Percentiles rank a stretch among this genome's conserved stretches.
Conservation (phyloP, 306 rosid species). For the Dalbergia cochinchinensis region DNA sequence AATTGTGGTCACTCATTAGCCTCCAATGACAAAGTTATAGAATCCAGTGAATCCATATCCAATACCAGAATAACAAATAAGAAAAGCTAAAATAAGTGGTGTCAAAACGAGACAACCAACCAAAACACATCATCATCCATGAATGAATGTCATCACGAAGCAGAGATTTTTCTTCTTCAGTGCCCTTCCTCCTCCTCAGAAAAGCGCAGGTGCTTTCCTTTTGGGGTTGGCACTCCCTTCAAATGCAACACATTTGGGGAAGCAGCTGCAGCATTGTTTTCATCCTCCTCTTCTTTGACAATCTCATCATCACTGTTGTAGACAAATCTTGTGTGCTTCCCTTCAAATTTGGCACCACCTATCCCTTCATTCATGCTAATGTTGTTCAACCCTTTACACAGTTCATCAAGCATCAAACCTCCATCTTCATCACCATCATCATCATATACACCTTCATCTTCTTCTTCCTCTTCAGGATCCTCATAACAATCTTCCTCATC, state of each 20-base stretch:
- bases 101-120: slow-evolving; percentile 46
- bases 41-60: background rate
- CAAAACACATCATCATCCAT: background rate
- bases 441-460: slow-evolving; percentile 47
- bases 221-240: slow-evolving; percentile 88
- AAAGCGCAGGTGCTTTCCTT: slow-evolving; percentile 91
- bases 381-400: slow-evolving; percentile 73
- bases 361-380: slow-evolving; percentile 64
- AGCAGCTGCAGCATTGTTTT: background rate
- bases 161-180: slow-evolving; percentile 26
- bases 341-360: slow-evolving; percentile 57
- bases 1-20: background rate
- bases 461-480: slow-evolving; percentile 56
- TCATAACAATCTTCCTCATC: slow-evolving; percentile 40
- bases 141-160: slow-evolving; percentile 12
- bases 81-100: background rate
- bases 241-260: slow-evolving; percentile 58
- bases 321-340: slow-evolving; percentile 82
- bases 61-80: background rate
- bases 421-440: slow-evolving; percentile 47
- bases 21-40: background rate
- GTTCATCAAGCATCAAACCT: slow-evolving; percentile 61
- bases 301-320: slow-evolving; percentile 88
- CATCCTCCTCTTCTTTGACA: slow-evolving; percentile 59
- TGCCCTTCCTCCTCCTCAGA: slow-evolving; percentile 52